Base-by-base conservation (phyloP, 2,329 filamentous ascomycete species). In the Xylaria digitata region DNA sequence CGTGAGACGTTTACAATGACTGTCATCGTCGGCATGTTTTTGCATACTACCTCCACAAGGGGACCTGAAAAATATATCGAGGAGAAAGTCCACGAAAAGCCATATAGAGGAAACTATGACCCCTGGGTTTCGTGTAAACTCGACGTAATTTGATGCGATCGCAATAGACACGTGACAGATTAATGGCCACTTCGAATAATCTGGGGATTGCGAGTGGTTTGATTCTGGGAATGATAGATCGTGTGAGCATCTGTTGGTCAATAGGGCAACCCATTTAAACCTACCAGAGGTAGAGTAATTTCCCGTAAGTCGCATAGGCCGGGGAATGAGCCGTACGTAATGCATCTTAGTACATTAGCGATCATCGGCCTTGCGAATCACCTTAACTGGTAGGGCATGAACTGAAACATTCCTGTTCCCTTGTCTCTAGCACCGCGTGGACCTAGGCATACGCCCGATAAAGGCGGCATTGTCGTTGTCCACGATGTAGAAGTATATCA, bases 371-470 rank as follows among this genome's bases (percentile, higher is more conserved):
- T 45, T 53, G 42, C 17, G 26, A 26, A 43, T 53, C 23, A 23
- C 26, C 57, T 61, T n/a, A 9, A 52, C 19, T 15, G 34, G 42
- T 64, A 49, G 49, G 57, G 42, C 49, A 45, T 49, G 17, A 57
- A 57, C 50, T 59, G 55, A 54, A 43, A 46, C 49, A 56, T 43
- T 53, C 17, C 46, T 21, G 42, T n/a, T 2, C 48, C n/a, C 40
- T 42, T 61, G 49, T 57, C 43, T 60, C 32, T 46, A 52, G 19
- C 30, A 34, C 40, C 46, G 48, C 42, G 40, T 61, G 57, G 50
- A 53, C 21, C 19, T 42, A 23, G 50, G n/a, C 49, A 43, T 23
- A 60, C 50, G 55, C 52, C 46, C 56, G 45, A 63, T 32, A 46
- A 30, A 57, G 15, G n/a, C 13, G 26, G 49, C 43, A 43, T 17